A percentile compares a stretch with the other conserved stretches of the same genome.
Evolutionary conservation across 805 yeast species (phyloP).

Genomic region (Metschnikowia shivogae): DNA sequence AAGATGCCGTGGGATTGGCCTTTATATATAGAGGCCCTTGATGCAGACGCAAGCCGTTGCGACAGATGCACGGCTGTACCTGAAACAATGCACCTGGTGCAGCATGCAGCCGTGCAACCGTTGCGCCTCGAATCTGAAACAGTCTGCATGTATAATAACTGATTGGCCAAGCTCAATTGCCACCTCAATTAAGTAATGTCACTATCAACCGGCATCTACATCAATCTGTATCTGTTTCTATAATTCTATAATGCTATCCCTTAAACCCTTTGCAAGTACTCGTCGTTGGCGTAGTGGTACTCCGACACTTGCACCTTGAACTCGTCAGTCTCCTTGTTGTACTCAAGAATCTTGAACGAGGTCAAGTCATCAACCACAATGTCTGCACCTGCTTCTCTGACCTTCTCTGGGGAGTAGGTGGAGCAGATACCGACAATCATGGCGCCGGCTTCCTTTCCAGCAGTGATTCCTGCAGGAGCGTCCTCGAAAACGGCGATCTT

Average conservation of each 20-base stretch:
- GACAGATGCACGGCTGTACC: not conserved
- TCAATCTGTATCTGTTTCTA: not conserved
- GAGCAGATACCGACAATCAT: slow-evolving; percentile 79
- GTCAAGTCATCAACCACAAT: slow-evolving; percentile 74
- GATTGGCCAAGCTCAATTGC: too few relatives aligned
- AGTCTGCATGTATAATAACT: not conserved
- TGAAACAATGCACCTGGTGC: not conserved
- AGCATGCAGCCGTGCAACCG: not conserved
- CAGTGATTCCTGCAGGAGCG: slow-evolving; percentile 83
- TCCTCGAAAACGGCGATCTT: slow-evolving; percentile 75
- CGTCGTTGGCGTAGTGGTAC: slow-evolving; percentile 42
- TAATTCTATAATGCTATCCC: slow-evolving; percentile 7
- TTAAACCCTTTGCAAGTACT: slow-evolving; percentile 26
- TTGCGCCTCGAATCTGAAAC: too few relatives aligned
- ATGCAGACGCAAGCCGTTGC: not conserved
- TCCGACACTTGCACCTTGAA: slow-evolving; percentile 39
- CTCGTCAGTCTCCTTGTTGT: slow-evolving; percentile 41
- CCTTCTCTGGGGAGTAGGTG: slow-evolving; percentile 65
- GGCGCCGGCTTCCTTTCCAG: slow-evolving; percentile 83
- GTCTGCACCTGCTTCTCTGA: slow-evolving; percentile 74
- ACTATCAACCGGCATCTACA: not conserved
- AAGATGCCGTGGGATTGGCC: not conserved
- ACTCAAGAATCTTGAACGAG: slow-evolving; percentile 55
- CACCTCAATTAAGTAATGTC: not conserved
- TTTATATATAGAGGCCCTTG: not conserved